Base-by-base conservation (phyloP, 2,329 filamentous ascomycete species). In the Fusarium xyrophilum region DNA sequence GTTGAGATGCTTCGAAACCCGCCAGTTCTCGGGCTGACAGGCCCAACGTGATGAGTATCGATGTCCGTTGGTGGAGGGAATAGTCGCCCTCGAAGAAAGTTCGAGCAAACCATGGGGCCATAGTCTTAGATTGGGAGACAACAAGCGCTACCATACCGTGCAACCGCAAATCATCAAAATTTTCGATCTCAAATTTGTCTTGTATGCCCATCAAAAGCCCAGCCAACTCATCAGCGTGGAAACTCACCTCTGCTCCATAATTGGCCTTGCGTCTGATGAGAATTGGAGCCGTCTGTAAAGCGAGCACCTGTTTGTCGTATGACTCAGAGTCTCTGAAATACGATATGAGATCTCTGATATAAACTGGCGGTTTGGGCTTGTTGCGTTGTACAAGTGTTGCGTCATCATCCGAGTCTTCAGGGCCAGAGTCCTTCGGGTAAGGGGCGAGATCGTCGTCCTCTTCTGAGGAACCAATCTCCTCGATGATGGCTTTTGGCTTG, bases 81-180 rank as follows among this genome's bases (percentile, higher is more conserved):
- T 96, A 94, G 76, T 99, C 96, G 19, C 94, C 94, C 42, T 93
- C 90, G 76, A 97, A 98, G 76, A 96, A 96, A 1, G 91, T 91
- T 59, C 89, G 88, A 6, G 91, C 89, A 61, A 96, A 92, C 91
- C 93, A 96, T 17, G 88, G 91, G 0, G 89, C 94, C 86, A 97
- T 93, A 54, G 86, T 84, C 50, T 87, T 82, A 0, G 96, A 93
- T 68, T 92, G 88, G 1, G 92, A 89, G 5, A 96, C 84, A 1
- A 97, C 82, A 11, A 97, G 80, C 0, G 94, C 91, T 44, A 97
- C 89, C 82, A 99, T 90, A 17, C 90, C 89, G 76, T 97, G 91
- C 6, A 96, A 82, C 21, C 90, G 88, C 61, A 93, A 82, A 64
- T 93, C 87, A 63, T 91, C 83, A 75, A 98, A 98, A 25, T 89